A percentile compares a stretch with the other conserved stretches of the same genome.
Evolutionary conservation across 2,329 filamentous ascomycete species (phyloP).

Genomic region (Metarhizium sp.): DNA sequence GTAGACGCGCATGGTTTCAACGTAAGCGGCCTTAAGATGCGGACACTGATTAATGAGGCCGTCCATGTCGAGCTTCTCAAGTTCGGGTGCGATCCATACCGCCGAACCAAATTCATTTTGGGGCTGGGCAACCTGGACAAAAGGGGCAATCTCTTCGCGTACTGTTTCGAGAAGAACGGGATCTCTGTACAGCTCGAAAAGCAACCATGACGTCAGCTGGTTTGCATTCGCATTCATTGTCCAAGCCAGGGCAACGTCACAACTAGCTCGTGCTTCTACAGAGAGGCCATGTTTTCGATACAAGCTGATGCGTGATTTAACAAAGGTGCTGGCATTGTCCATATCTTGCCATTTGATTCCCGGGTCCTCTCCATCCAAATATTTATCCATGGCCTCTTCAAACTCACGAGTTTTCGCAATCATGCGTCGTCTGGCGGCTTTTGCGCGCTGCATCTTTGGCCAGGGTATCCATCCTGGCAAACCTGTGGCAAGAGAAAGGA

Average conservation of each 20-base stretch:
- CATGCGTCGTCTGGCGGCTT: conserved; percentile 18
- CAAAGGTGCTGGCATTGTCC: conserved; percentile 23
- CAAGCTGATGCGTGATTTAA: conserved; percentile 20
- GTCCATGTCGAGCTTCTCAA: conserved; percentile 26
- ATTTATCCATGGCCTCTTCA: conserved; percentile 24
- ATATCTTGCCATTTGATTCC: conserved; percentile 27
- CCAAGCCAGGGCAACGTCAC: conserved; percentile 28
- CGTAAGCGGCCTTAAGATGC: conserved; percentile 27
- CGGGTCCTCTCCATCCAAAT: conserved; percentile 20
- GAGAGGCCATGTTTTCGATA: conserved; percentile 20
- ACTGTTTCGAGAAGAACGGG: conserved; percentile 27
- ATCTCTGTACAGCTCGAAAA: conserved; percentile 30
- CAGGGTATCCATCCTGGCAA: conserved; percentile 24
- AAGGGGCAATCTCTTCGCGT: conserved; percentile 27
- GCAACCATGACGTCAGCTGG: conserved; percentile 29
- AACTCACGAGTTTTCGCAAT: conserved; percentile 22
- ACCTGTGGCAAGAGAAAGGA: conserved; percentile 20
- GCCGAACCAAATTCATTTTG: conserved; percentile 25
- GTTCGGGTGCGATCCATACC: conserved; percentile 24
- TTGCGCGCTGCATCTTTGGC: conserved; percentile 21
- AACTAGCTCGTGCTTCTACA: conserved; percentile 21
- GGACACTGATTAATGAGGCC: conserved; percentile 26
- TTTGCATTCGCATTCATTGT: conserved; percentile 28
- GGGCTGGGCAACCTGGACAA: conserved; percentile 21
- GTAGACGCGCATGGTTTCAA: conserved; percentile 31